Percentiles rank a stretch among this genome's conserved stretches.
Conservation (phyloP, 108 stramenopile genomes). For the Pseudonitzschia multistriata region DNA sequence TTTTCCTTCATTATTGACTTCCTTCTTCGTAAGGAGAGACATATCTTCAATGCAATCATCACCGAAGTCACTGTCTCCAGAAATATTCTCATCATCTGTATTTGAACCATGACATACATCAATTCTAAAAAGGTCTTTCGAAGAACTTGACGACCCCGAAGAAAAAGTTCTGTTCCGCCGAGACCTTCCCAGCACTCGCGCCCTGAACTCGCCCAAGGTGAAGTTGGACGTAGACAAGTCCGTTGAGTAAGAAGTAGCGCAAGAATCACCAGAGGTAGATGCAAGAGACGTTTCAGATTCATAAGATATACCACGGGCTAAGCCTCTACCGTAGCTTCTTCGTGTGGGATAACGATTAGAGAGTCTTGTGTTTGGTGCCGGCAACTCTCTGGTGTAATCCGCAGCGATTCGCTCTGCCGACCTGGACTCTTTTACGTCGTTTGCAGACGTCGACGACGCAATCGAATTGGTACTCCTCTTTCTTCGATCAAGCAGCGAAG, state of each 20-base stretch:
- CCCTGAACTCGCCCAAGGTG: constrained; percentile 3
- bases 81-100: constrained; percentile 90
- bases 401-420: background rate
- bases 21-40: background rate
- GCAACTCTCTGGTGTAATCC: background rate
- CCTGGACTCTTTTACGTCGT: background rate
- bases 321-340: no score
- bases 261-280: background rate
- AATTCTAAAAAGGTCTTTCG: constrained; percentile 31
- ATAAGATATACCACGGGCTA: background rate
- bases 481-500: background rate
- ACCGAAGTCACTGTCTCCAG: background rate
- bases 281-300: background rate
- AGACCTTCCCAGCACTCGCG: background rate
- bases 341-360: background rate
- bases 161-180: background rate
- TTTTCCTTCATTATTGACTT: no score
- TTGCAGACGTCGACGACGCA: background rate
- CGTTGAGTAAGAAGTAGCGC: background rate
- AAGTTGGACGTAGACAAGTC: constrained; percentile 1
- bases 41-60: constrained; percentile 1
- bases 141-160: background rate
- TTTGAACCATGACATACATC: constrained; percentile 98
- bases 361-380: background rate
- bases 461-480: background rate